Evolutionary conservation across 2,329 filamentous ascomycete species (phyloP).

Genomic region (Cadophora malorum): DNA sequence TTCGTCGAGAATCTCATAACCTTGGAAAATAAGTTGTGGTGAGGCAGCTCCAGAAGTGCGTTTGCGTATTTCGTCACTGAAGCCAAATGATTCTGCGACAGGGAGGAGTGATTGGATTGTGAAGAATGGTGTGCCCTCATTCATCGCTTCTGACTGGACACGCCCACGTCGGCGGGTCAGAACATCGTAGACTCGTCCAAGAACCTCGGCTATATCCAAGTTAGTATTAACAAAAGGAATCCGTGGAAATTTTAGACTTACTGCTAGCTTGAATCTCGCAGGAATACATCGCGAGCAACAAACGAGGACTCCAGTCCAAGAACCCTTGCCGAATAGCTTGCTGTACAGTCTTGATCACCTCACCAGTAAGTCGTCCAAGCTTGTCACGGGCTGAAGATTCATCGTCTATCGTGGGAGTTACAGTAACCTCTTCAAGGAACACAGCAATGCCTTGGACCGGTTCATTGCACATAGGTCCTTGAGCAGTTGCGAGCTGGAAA

Average conservation of each 20-base stretch:
- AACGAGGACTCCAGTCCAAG: conserved; percentile 93
- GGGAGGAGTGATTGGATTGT: conserved; percentile 88
- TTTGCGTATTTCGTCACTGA: conserved; percentile 95
- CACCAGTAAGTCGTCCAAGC: conserved; percentile 83
- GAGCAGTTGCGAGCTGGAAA: conserved; percentile 89
- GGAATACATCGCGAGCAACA: conserved; percentile 96
- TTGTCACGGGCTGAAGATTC: conserved; percentile 64
- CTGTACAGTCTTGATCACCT: conserved; percentile 89
- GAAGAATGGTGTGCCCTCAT: conserved; percentile 96
- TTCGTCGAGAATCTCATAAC: conserved; percentile 91
- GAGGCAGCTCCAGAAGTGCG: conserved; percentile 88
- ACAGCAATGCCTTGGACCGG: conserved; percentile 93
- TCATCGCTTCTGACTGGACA: conserved; percentile 89
- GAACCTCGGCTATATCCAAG: conserved; percentile 72
- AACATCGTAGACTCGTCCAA: conserved; percentile 96
- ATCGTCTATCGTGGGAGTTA: conserved; percentile 62
- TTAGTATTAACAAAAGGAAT: conserved; percentile 26
- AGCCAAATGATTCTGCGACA: conserved; percentile 94
- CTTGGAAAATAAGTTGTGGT: conserved; percentile 91
- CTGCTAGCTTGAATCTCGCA: conserved; percentile 96
- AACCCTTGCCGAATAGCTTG: conserved; percentile 85
- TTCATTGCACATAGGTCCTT: conserved; percentile 91
- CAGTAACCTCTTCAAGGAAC: conserved; percentile 79
- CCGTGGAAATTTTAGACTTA: conserved; percentile 51
- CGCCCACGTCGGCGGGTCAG: conserved; percentile 91